Conservation (phyloP, 805 yeast species). For the Candida patagonica region DNA sequence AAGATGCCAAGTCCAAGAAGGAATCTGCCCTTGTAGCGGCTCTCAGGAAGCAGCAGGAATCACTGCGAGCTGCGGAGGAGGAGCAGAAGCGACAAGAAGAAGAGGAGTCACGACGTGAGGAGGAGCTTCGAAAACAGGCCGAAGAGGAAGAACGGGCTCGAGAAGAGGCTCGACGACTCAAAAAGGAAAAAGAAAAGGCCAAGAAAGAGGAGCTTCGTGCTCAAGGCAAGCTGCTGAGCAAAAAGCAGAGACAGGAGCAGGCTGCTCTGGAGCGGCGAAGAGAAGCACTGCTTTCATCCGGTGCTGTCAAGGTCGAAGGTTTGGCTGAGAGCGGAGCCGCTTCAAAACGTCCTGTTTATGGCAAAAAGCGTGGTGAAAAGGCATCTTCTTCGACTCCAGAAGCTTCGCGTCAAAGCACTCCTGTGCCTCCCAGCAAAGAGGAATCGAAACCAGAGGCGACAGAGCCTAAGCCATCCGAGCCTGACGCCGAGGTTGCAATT, state of each 20-base stretch:
- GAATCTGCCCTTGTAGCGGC: slow-evolving; percentile 89
- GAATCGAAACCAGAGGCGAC: slow-evolving; percentile 16
- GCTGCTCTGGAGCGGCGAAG: slow-evolving; percentile 81
- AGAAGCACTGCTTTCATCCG: slow-evolving; percentile 67
- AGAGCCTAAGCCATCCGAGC: not conserved
- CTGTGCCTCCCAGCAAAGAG: slow-evolving; percentile 9
- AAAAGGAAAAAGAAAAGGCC: slow-evolving; percentile 79
- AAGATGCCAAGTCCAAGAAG: slow-evolving; percentile 60
- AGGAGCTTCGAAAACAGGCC: slow-evolving; percentile 40
- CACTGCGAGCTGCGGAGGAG: slow-evolving; percentile 81
- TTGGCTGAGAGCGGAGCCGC: slow-evolving; percentile 42
- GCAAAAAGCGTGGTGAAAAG: slow-evolving; percentile 31
- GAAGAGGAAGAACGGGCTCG: slow-evolving; percentile 56
- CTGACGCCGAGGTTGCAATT: slow-evolving; percentile 3
- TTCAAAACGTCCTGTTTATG: slow-evolving; percentile 38
- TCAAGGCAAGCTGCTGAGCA: slow-evolving; percentile 89
- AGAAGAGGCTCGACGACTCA: slow-evolving; percentile 46
- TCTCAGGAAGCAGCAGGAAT: slow-evolving; percentile 78
- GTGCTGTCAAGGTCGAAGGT: slow-evolving; percentile 71
- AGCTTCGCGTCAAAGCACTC: slow-evolving; percentile 11
- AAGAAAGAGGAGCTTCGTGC: slow-evolving; percentile 89
- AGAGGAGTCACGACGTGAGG: slow-evolving; percentile 47
- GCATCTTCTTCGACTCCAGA: slow-evolving; percentile 15
- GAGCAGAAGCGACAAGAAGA: slow-evolving; percentile 67
- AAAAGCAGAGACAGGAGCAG: slow-evolving; percentile 92